Conservation (phyloP, 441 rosid species). For the Theobroma grandiflorum region DNA sequence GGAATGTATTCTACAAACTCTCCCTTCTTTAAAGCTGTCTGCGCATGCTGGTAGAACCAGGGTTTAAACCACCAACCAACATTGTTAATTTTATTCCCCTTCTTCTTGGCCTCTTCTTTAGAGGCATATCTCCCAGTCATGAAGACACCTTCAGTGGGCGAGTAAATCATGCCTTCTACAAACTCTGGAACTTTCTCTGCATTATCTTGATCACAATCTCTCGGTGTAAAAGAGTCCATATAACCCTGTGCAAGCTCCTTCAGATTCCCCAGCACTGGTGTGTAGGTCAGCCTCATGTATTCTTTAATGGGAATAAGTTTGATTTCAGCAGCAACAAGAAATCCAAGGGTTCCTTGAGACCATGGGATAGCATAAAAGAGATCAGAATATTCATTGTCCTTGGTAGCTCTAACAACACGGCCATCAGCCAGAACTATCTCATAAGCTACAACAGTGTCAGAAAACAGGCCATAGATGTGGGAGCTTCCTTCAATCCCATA, state of each 20-base stretch:
- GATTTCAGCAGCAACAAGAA: constrained; percentile 94
- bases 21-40: constrained; percentile 79
- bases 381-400: constrained; percentile 91
- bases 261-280: constrained; percentile 76
- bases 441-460: constrained; percentile 96
- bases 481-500: constrained; percentile 99
- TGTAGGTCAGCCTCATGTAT: constrained; percentile 96
- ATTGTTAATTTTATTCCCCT: constrained; percentile 82
- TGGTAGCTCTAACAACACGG: constrained; percentile 87
- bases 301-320: constrained; percentile 86
- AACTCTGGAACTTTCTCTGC: constrained; percentile 86
- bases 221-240: constrained; percentile 84
- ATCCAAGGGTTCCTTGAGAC: constrained; percentile 97
- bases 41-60: constrained; percentile 98
- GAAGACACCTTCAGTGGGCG: constrained; percentile 78
- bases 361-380: constrained; percentile 94
- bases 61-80: constrained; percentile 99
- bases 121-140: constrained; percentile 97
- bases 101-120: constrained; percentile 88
- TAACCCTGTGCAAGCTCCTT: constrained; percentile 82
- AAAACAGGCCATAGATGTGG: constrained; percentile 91
- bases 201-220: constrained; percentile 86
- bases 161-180: constrained; percentile 90
- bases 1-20: constrained; percentile 97
- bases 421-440: constrained; percentile 94